phyloP scores from a whole-genome alignment of 2,329 filamentous ascomycete species.

The Ceratocystis alfenasii region DNA sequence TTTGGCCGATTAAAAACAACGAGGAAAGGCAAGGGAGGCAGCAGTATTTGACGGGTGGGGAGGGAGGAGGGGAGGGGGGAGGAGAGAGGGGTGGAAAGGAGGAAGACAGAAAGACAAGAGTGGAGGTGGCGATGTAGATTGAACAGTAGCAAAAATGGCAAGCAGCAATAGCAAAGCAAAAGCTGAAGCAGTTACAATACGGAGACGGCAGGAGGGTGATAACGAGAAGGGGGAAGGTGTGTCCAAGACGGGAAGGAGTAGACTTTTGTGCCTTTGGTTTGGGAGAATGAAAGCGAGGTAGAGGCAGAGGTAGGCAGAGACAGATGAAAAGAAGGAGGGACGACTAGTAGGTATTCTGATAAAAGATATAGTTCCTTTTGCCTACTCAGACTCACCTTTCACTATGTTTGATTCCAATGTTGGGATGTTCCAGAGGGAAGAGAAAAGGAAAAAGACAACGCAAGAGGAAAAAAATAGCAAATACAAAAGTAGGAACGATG shows the following conservation, averaged over 20 bases:
- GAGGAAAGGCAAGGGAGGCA: background rate
- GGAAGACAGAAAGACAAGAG: background rate
- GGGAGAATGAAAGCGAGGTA: background rate
- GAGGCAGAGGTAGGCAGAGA: background rate
- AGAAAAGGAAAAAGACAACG: background rate
- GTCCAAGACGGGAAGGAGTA: background rate
- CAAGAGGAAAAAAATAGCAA: slow-evolving; percentile 4
- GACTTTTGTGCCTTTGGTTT: background rate
- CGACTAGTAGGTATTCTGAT: background rate
- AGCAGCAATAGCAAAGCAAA: background rate
- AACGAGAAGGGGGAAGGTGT: background rate
- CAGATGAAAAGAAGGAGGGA: background rate
- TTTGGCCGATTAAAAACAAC: background rate
- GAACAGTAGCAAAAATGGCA: background rate
- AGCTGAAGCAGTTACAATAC: background rate
- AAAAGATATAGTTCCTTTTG: background rate
- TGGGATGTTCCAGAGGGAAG: background rate
- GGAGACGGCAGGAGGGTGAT: background rate
- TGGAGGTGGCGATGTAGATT: background rate
- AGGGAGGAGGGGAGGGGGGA: background rate
- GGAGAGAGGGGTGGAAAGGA: background rate
- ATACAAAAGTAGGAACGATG: background rate
- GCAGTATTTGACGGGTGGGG: background rate
- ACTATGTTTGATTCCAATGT: background rate
- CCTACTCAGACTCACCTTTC: background rate